Evolutionary conservation across 2,329 filamentous ascomycete species (phyloP), one percentile per base, ranked within the genome.

Genomic region (Exophiala dermatitidis): DNA sequence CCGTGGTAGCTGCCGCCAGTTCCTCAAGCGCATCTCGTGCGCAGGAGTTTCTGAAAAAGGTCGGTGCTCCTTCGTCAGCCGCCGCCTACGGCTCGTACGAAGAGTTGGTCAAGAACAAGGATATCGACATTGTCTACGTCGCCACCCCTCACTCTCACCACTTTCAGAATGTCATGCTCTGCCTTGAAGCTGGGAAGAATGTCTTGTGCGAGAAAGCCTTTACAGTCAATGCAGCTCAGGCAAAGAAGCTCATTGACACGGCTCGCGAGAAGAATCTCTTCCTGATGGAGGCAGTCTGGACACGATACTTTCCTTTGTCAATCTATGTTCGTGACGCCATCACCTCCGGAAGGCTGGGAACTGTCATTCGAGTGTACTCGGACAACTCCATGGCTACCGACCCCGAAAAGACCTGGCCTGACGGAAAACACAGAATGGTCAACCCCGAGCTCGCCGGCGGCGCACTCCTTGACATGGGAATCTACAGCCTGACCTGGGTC

Each of bases 131-230:
- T 63, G 73, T 95, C 71, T 95, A 95, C 70, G 81, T 95, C 52
- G 89, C 89, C 26, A 95, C 90, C 3, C 90, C 90, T 10, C 90
- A 95, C 74, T 90, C 86, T 63, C 90, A 95, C 69, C 90, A 95
- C 74, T 95, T 90, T 74, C 88, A 94, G 69, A 91, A 95, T 72
- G 80, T 82, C 59, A 88, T 90, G 81, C 79, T 95, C 12, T 86
- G 84, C 41, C 77, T 95, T 34, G 80, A 88, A 60, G 86, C 86
- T 4, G 86, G 87, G 64, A 95, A 95, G 77, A 79, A 91, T 64
- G 88, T 95, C 31, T 79, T 95, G 33, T 95, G 89, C 69, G 90
- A 95, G 71, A 95, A 95, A 76, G 82, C 90, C 0, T 84, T 95
- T 63, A 94, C 90, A 1, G 87, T 91, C 58, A 95, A 85, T 60